phyloP scores from a whole-genome alignment of 2,329 filamentous ascomycete genomes.

The Aphanocladium album region DNA sequence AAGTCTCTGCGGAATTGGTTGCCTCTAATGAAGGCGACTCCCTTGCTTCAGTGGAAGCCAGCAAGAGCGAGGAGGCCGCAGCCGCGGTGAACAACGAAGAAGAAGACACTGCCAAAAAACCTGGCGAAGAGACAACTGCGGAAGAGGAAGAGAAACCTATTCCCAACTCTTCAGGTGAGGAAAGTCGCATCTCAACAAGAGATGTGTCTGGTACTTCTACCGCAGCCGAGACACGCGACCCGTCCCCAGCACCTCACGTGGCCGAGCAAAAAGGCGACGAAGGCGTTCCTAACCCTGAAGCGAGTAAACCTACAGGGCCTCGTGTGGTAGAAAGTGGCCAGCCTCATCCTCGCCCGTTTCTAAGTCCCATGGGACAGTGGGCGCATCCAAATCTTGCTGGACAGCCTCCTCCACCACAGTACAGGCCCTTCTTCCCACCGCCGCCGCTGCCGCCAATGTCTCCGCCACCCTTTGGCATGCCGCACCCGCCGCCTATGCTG shows the following conservation, averaged over 20 bases:
- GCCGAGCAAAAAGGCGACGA: neutral
- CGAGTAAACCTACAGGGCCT: neutral
- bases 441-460: neutral
- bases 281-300: neutral
- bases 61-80: neutral
- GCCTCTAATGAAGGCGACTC: neutral
- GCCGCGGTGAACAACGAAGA: neutral
- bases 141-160: neutral
- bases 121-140: neutral
- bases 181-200: neutral
- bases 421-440: neutral
- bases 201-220: neutral
- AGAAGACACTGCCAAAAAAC: neutral
- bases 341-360: neutral
- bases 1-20: constrained; percentile 4
- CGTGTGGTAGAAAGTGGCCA: neutral
- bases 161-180: neutral
- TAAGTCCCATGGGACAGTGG: neutral
- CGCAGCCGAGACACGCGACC: neutral
- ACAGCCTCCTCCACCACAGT: neutral
- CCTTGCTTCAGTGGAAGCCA: neutral
- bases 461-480: constrained; percentile 1
- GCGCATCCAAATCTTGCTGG: neutral
- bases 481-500: neutral
- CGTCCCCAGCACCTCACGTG: neutral